Percentiles rank a stretch among this genome's conserved stretches.
Conservation (phyloP, 208 protist species). For the Trypanosoma grayi region DNA sequence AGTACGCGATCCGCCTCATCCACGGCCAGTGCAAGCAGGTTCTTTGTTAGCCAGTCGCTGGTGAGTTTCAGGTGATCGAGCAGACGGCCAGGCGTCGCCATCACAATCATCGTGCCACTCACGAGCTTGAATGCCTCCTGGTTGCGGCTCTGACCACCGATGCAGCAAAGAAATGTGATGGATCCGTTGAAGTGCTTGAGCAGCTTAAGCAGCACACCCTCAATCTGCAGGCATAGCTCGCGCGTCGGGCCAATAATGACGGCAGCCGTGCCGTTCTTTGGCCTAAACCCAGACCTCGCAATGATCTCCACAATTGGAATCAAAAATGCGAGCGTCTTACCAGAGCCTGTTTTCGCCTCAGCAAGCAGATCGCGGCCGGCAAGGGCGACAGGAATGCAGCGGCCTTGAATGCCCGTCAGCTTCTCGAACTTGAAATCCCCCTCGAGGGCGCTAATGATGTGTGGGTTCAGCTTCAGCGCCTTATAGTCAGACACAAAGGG, state of each 20-base stretch:
- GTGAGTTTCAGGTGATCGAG: conserved; percentile 99
- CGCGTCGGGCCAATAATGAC: conserved; percentile 98
- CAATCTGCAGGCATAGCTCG: conserved; percentile 99
- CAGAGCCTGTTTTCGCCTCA: conserved; percentile 94
- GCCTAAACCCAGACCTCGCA: conserved; percentile 91
- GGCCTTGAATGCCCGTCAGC: conserved; percentile 96
- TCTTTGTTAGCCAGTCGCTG: conserved; percentile 96
- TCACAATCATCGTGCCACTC: conserved; percentile 88
- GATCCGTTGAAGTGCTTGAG: conserved; percentile 90
- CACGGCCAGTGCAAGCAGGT: conserved; percentile 96
- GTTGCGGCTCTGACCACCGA: conserved; percentile 88
- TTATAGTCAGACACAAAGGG: conserved; percentile 76
- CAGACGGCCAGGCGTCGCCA: conserved; percentile 93
- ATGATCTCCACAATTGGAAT: conserved; percentile 99
- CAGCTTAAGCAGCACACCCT: conserved; percentile 94
- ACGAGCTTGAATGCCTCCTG: conserved; percentile 90
- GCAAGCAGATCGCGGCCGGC: conserved; percentile 88
- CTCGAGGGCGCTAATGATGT: conserved; percentile 76
- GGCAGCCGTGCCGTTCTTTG: conserved; percentile 96
- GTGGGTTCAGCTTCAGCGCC: conserved; percentile 81
- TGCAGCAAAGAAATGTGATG: conserved; percentile 89
- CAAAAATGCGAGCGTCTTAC: conserved; percentile 99
- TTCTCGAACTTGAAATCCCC: conserved; percentile 92
- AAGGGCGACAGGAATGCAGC: conserved; percentile 88
- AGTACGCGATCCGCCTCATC: conserved; percentile 99